Conservation (phyloP, 257 asterid species). For the Agastache rugosa region DNA sequence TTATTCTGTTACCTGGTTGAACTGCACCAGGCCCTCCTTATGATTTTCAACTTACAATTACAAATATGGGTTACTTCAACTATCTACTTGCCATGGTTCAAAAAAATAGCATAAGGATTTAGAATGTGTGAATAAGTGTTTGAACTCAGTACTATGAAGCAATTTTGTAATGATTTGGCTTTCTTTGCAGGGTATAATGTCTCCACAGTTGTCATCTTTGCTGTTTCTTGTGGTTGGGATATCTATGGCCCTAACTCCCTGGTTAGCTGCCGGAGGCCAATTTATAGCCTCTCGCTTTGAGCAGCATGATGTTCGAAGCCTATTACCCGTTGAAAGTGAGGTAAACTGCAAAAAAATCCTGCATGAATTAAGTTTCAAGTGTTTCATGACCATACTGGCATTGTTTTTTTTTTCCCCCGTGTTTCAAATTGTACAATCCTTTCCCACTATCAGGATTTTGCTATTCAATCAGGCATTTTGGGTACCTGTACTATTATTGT, state of each 20-base stretch:
- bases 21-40: too few species aligned
- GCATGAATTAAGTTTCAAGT: too few species aligned
- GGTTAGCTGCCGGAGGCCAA: conserved; percentile 99
- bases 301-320: conserved; percentile 95
- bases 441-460: too few species aligned
- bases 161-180: too few species aligned
- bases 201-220: conserved; percentile 84
- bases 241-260: conserved; percentile 98
- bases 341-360: conserved; percentile 44
- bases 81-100: too few species aligned
- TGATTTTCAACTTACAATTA: too few species aligned
- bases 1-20: too few species aligned
- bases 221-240: conserved; percentile 96
- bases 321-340: conserved; percentile 98
- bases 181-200: conserved; percentile 89
- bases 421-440: too few species aligned
- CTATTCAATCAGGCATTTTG: too few species aligned
- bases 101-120: too few species aligned
- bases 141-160: not conserved
- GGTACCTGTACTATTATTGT: too few species aligned
- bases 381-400: not conserved
- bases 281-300: conserved; percentile 96
- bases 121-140: not conserved
- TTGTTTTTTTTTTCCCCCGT: not conserved
- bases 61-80: too few species aligned